Percentiles rank a stretch among this genome's conserved stretches.
Evolutionary conservation across 1,284 basidiomycete genomes (phyloP).

Genomic region (Microbotryum lychnidis-dioicae): DNA sequence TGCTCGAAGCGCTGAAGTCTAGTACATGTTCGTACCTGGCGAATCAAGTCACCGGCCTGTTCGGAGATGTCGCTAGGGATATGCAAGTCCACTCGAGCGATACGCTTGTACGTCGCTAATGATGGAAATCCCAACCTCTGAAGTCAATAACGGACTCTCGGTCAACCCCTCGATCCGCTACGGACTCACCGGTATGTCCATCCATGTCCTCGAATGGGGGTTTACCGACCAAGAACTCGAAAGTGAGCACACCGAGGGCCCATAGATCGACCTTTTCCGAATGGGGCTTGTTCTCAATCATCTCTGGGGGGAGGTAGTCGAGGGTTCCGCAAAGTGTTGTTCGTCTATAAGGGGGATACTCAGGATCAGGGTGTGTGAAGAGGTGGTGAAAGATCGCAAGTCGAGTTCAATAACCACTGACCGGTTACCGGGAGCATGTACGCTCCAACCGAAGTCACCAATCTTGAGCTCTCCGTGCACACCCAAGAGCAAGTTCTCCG

Average conservation of each 20-base stretch:
- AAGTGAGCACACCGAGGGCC: conserved; percentile 92
- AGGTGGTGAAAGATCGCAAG: neutral
- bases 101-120: conserved; percentile 76
- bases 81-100: conserved; percentile 69
- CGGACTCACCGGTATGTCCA: conserved; percentile 56
- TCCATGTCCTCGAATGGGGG: conserved; percentile 89
- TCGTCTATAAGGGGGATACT: conserved; percentile 41
- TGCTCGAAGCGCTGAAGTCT: neutral
- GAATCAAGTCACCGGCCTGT: conserved; percentile 61
- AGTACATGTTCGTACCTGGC: conserved; percentile 44
- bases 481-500: conserved; percentile 90
- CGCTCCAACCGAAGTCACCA: conserved; percentile 97
- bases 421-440: conserved; percentile 88
- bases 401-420: conserved; percentile 4
- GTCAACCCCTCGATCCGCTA: neutral
- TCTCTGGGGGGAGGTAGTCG: conserved; percentile 96
- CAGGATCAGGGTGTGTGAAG: neutral
- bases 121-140: neutral
- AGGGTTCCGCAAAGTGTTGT: conserved; percentile 89
- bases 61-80: conserved; percentile 58
- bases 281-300: conserved; percentile 86
- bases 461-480: conserved; percentile 97
- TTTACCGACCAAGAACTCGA: conserved; percentile 84
- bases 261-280: conserved; percentile 87
- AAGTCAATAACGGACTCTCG: neutral